phyloP scores from a whole-genome alignment of 257 asterid genomes.

The Solanum appendiculatum region DNA sequence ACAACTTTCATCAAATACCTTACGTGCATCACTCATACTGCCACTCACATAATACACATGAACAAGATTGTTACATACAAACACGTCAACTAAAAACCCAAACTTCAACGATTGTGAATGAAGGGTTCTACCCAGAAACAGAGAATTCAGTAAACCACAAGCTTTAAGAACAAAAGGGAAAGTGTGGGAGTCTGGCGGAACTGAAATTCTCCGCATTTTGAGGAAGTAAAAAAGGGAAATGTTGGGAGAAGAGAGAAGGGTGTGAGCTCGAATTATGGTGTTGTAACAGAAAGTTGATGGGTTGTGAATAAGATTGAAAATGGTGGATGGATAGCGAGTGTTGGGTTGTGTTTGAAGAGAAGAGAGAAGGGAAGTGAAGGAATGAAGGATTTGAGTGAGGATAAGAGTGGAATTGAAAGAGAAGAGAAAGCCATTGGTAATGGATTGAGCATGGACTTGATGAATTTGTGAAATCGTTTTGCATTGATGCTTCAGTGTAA shows the following conservation, averaged over 20 bases:
- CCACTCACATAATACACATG: slow-evolving; percentile 26
- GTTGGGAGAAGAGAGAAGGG: slow-evolving; percentile 38
- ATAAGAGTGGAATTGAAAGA: slow-evolving; percentile 31
- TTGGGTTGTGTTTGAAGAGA: neutral
- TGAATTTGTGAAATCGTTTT: slow-evolving; percentile 38
- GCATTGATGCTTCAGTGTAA: slow-evolving; percentile 30
- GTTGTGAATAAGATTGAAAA: slow-evolving; percentile 44
- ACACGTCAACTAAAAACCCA: slow-evolving; percentile 49
- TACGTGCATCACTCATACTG: slow-evolving; percentile 19
- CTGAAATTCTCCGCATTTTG: slow-evolving; percentile 42
- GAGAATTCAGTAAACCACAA: slow-evolving; percentile 32
- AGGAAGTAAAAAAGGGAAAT: slow-evolving; percentile 26
- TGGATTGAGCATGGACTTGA: slow-evolving; percentile 68
- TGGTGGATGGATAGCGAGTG: slow-evolving; percentile 24
- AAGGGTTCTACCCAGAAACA: slow-evolving; percentile 21
- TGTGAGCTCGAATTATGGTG: slow-evolving; percentile 49
- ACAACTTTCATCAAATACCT: slow-evolving; percentile 45
- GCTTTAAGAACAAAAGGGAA: slow-evolving; percentile 65
- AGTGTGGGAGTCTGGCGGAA: slow-evolving; percentile 55
- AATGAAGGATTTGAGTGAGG: slow-evolving; percentile 55
- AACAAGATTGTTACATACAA: slow-evolving; percentile 46
- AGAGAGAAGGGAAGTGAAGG: slow-evolving; percentile 26
- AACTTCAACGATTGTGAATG: slow-evolving; percentile 46
- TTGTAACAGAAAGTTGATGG: slow-evolving; percentile 66
- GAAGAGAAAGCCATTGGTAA: slow-evolving; percentile 45